These are phyloP conservation scores for Sechiopsis laciniata DNA, from an alignment of 306 rosid genomes.

Conservation along the genomic window DNA sequence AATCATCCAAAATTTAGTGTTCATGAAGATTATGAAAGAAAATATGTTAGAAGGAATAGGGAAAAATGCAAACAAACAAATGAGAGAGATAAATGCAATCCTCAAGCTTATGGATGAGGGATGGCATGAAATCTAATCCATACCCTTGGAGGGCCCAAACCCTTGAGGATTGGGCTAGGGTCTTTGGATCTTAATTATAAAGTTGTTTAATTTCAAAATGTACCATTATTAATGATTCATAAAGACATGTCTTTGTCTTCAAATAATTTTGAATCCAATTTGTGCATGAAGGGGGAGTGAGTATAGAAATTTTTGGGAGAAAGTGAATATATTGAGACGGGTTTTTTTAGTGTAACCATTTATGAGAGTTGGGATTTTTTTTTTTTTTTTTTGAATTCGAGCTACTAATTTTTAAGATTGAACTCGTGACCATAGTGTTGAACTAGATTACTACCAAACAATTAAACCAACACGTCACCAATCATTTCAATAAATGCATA, in stretches of 20 bases:
- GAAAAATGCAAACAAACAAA: background rate
- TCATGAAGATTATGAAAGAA: background rate
- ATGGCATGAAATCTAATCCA: constrained; percentile 16
- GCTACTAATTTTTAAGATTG: no score
- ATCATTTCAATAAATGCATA: no score
- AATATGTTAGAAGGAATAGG: background rate
- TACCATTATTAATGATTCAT: background rate
- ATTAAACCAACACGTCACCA: no score
- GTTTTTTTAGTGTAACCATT: background rate
- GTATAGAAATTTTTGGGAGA: background rate
- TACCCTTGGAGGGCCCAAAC: constrained; percentile 7
- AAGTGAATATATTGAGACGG: background rate
- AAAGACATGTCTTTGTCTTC: background rate
- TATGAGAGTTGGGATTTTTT: background rate
- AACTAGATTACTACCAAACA: no score
- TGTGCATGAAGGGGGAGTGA: background rate
- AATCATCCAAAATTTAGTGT: background rate
- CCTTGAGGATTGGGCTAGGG: constrained; percentile 5
- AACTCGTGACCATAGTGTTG: no score
- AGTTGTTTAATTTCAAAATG: background rate
- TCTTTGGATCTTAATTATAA: constrained; percentile 1
- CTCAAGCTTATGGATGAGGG: background rate
- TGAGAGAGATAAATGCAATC: constrained; percentile 10
- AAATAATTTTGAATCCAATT: background rate
- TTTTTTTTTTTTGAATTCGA: no score